Conservation (phyloP, 2,329 filamentous ascomycete genomes). For the Pestalotiopsis sp. region DNA sequence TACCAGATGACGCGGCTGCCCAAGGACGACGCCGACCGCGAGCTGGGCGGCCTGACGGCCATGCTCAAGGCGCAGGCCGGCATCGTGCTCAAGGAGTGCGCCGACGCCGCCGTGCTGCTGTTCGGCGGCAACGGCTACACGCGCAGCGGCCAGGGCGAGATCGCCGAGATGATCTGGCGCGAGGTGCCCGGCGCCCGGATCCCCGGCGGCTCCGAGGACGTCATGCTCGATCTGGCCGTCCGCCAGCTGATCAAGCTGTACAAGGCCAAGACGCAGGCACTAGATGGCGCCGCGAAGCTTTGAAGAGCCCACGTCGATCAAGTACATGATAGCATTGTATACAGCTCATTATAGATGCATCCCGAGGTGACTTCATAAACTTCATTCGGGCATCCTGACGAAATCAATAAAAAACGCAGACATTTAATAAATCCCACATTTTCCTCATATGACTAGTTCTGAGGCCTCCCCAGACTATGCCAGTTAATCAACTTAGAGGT, state of each 20-base stretch:
- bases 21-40: constrained; percentile 60
- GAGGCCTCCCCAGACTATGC: too few species aligned
- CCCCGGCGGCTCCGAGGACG: constrained; percentile 73
- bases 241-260: constrained; percentile 74
- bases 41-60: constrained; percentile 73
- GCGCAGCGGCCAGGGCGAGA: constrained; percentile 68
- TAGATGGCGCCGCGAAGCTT: constrained; percentile 31
- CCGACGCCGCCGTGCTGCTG: constrained; percentile 68
- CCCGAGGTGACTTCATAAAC: too few species aligned
- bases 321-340: neutral
- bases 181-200: constrained; percentile 64
- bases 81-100: constrained; percentile 72
- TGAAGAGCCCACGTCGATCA: neutral
- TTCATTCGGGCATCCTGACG: too few species aligned
- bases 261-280: constrained; percentile 55
- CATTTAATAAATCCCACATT: too few species aligned
- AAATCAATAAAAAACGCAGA: too few species aligned
- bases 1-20: constrained; percentile 67
- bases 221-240: constrained; percentile 70
- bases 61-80: constrained; percentile 73
- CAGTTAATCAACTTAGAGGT: too few species aligned
- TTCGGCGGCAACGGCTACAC: constrained; percentile 79
- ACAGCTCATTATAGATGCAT: neutral
- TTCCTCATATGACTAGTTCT: too few species aligned
- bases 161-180: constrained; percentile 65